phyloP scores from a whole-genome alignment of 2,329 filamentous ascomycete genomes.

The Catunica adiposa region DNA sequence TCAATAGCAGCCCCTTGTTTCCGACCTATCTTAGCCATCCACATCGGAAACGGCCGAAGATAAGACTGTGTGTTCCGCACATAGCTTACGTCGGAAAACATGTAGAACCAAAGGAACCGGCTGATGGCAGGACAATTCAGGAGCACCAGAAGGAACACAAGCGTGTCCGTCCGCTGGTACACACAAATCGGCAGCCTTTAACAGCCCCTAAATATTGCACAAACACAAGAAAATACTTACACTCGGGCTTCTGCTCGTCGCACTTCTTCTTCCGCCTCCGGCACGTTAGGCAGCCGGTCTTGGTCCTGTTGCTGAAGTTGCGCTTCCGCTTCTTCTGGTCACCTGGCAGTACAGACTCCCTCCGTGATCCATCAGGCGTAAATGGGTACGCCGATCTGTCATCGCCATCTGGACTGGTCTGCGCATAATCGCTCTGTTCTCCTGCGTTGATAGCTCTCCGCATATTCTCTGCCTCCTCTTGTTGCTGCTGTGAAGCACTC shows the following conservation, averaged over 20 bases:
- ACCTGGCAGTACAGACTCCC: slow-evolving; percentile 35
- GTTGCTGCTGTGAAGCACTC: background rate
- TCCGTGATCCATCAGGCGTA: slow-evolving; percentile 29
- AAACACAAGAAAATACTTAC: slow-evolving; percentile 29
- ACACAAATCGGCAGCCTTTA: background rate
- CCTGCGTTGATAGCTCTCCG: slow-evolving; percentile 32
- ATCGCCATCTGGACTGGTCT: slow-evolving; percentile 8
- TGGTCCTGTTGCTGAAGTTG: slow-evolving; percentile 87
- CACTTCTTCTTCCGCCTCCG: slow-evolving; percentile 93
- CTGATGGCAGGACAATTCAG: background rate
- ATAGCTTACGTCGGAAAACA: background rate
- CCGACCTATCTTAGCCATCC: background rate
- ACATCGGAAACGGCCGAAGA: slow-evolving; percentile 5
- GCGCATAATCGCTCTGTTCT: slow-evolving; percentile 26
- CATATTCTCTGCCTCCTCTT: slow-evolving; percentile 32
- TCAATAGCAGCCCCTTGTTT: background rate
- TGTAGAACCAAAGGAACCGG: background rate
- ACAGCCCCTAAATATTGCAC: background rate
- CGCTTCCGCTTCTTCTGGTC: slow-evolving; percentile 56
- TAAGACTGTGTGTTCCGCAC: background rate
- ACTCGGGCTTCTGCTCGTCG: slow-evolving; percentile 83
- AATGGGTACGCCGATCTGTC: slow-evolving; percentile 23
- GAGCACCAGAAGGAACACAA: background rate
- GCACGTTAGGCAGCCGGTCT: slow-evolving; percentile 89
- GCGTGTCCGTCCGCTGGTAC: no score